Evolutionary conservation across 495 filamentous ascomycete species (phyloP).

Genomic region (Parmelia sp.): DNA sequence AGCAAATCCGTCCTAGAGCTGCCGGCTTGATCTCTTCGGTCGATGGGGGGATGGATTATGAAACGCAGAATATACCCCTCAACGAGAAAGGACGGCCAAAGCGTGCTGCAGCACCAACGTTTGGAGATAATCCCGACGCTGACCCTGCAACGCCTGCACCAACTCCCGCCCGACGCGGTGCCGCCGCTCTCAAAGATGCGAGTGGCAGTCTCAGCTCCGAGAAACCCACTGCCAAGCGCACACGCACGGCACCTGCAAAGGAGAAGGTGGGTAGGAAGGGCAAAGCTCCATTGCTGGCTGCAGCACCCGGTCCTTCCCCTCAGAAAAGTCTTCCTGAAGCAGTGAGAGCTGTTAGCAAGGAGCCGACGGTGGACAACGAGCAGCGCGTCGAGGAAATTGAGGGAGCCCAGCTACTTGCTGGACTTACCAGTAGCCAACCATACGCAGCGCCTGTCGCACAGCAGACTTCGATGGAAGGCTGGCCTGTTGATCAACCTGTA

Average conservation of each 20-base stretch:
- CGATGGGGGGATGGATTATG: slow-evolving; percentile 47
- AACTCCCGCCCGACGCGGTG: slow-evolving; percentile 41
- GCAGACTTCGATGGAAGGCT: slow-evolving; percentile 13
- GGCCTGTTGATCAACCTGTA: slow-evolving; percentile 30
- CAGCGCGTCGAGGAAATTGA: slow-evolving; percentile 25
- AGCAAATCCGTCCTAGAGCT: slow-evolving; percentile 55
- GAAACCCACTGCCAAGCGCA: slow-evolving; percentile 47
- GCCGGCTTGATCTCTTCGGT: slow-evolving; percentile 72
- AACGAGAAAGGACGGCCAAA: slow-evolving; percentile 65
- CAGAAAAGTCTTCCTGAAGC: slow-evolving; percentile 24
- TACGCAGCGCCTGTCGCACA: slow-evolving; percentile 10
- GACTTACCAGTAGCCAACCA: slow-evolving; percentile 16
- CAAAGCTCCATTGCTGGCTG: slow-evolving; percentile 26
- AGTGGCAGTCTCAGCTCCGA: slow-evolving; percentile 50
- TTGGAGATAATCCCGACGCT: slow-evolving; percentile 54
- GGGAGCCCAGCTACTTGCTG: slow-evolving; percentile 24
- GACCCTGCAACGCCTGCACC: slow-evolving; percentile 44
- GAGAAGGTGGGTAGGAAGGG: slow-evolving; percentile 36
- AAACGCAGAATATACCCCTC: slow-evolving; percentile 46
- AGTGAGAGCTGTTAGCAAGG: slow-evolving; percentile 10
- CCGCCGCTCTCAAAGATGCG: slow-evolving; percentile 33
- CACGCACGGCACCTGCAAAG: slow-evolving; percentile 37
- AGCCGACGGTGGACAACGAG: slow-evolving; percentile 22
- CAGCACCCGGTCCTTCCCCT: slow-evolving; percentile 29
- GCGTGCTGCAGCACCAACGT: slow-evolving; percentile 64